Conservation (phyloP, 345 rosid species). For the Conringia planisiliqua region DNA sequence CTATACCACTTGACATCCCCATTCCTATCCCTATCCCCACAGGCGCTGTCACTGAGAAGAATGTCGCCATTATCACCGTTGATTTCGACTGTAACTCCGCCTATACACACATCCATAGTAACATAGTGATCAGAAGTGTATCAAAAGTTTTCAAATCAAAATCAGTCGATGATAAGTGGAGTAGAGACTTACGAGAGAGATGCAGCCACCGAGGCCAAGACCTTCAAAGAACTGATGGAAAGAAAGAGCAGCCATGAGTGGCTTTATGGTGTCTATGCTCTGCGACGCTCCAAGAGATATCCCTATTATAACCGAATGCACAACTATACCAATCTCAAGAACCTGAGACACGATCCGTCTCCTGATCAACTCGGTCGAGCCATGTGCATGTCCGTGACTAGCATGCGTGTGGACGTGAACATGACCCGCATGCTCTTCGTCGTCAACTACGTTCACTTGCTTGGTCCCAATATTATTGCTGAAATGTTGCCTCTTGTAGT, state of each 20-base stretch:
- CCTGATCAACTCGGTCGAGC: slow-evolving; percentile 49
- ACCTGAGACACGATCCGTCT: slow-evolving; percentile 53
- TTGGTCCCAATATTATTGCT: slow-evolving; percentile 14
- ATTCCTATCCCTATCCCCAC: slow-evolving; percentile 64
- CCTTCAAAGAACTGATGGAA: slow-evolving; percentile 86
- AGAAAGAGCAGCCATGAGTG: slow-evolving; percentile 60
- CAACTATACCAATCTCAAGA: slow-evolving; percentile 68
- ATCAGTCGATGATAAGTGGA: neutral
- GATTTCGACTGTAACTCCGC: slow-evolving; percentile 51
- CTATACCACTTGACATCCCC: slow-evolving; percentile 41
- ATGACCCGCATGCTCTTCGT: slow-evolving; percentile 47
- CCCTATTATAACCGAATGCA: slow-evolving; percentile 71
- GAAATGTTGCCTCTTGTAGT: slow-evolving; percentile 44
- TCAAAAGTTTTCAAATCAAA: no score
- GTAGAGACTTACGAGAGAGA: slow-evolving; percentile 41
- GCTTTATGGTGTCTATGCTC: slow-evolving; percentile 51
- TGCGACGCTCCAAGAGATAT: slow-evolving; percentile 61
- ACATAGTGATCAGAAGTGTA: neutral
- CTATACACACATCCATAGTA: slow-evolving; percentile 21
- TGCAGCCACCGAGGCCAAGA: slow-evolving; percentile 81
- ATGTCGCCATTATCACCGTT: slow-evolving; percentile 54
- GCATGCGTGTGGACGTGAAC: slow-evolving; percentile 65
- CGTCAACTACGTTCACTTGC: slow-evolving; percentile 35
- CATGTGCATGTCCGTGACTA: slow-evolving; percentile 63
- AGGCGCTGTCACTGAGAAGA: slow-evolving; percentile 69